These are phyloP conservation scores for Mariannaea sp. DNA, from an alignment of 2,329 filamentous ascomycete genomes.

Conservation along the genomic window DNA sequence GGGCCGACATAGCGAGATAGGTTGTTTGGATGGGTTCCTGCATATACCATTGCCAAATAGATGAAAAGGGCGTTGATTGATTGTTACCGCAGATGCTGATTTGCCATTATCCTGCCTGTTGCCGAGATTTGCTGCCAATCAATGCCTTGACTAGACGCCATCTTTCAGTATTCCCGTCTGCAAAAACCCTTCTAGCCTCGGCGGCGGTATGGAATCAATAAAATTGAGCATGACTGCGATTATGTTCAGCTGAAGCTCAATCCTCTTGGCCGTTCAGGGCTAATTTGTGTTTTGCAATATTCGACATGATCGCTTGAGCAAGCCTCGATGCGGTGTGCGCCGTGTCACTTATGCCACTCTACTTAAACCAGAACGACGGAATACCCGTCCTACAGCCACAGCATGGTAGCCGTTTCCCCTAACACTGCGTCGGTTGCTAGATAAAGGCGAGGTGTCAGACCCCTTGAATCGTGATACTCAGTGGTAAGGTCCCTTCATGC, in stretches of 20 bases:
- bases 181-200: too few species aligned
- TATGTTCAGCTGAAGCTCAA: too few species aligned
- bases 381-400: conserved; percentile 12
- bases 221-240: too few species aligned
- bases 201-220: too few species aligned
- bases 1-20: conserved; percentile 5
- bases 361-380: conserved; percentile 6
- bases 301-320: not conserved
- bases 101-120: too few species aligned
- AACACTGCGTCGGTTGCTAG: not conserved
- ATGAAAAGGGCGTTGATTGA: not conserved
- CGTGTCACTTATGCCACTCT: conserved; percentile 1
- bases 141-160: too few species aligned
- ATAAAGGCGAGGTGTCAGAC: not conserved
- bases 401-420: not conserved
- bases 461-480: not conserved
- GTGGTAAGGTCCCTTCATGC: conserved; percentile 9
- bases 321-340: not conserved
- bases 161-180: too few species aligned
- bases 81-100: not conserved
- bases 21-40: not conserved
- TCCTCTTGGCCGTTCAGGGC: too few species aligned
- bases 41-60: not conserved
- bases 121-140: too few species aligned
- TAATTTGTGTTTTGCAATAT: too few species aligned